These are phyloP conservation scores for Nepenthes alata DNA, from an alignment of 179 eudicot genomes.

Conservation along the genomic window DNA sequence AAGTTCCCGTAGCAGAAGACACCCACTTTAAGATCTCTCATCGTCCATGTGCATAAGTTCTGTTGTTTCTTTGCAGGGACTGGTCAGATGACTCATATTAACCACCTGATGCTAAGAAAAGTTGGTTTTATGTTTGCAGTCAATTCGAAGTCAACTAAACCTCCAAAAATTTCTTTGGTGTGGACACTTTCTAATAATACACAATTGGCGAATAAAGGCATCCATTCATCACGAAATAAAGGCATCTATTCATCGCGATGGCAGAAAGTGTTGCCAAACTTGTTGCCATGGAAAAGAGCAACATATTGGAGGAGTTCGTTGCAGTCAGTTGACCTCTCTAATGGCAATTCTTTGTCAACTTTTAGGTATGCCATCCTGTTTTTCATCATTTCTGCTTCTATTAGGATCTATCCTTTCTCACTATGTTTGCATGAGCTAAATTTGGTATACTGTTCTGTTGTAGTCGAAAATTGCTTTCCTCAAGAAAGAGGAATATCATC, in stretches of 20 bases:
- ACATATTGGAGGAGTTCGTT: slow-evolving; percentile 47
- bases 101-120: neutral
- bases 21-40: no score
- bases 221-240: slow-evolving; percentile 32
- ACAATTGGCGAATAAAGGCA: slow-evolving; percentile 36
- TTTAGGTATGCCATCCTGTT: slow-evolving; percentile 25
- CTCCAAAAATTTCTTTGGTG: slow-evolving; percentile 48
- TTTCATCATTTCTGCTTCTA: neutral
- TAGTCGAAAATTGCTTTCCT: slow-evolving; percentile 55
- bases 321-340: slow-evolving; percentile 20
- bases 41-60: neutral
- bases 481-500: slow-evolving; percentile 60
- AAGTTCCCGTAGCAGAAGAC: no score
- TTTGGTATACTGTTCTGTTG: slow-evolving; percentile 5
- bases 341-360: slow-evolving; percentile 20
- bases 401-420: slow-evolving; percentile 7
- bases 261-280: slow-evolving; percentile 37
- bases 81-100: neutral
- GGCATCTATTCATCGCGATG: slow-evolving; percentile 27
- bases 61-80: neutral
- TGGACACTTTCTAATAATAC: slow-evolving; percentile 58
- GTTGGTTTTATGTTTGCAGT: slow-evolving; percentile 17
- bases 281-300: slow-evolving; percentile 85
- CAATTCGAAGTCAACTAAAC: slow-evolving; percentile 28
- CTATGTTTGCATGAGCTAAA: slow-evolving; percentile 10